Evolutionary conservation across 371 early-diverging fungal species (phyloP).

Genomic region (Saksenaea oblongispora): DNA sequence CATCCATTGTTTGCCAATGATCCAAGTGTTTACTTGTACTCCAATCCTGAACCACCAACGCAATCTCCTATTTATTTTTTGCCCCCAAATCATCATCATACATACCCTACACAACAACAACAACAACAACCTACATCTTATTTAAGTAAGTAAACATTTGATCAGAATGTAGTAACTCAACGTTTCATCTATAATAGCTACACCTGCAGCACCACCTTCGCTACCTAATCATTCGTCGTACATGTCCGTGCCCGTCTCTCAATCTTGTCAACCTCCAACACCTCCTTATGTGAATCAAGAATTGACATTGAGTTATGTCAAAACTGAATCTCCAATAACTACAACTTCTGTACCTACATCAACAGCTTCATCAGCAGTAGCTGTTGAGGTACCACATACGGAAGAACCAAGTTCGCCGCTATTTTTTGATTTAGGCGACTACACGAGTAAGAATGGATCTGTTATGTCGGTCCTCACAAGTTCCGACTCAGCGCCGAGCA

Average conservation of each 20-base stretch:
- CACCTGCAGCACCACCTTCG: not conserved
- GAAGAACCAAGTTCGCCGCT: conserved; percentile 2
- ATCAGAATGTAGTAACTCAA: too few species aligned
- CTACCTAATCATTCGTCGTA: not conserved
- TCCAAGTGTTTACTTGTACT: conserved; percentile 49
- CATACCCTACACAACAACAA: not conserved
- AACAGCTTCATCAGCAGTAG: not conserved
- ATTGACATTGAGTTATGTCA: not conserved
- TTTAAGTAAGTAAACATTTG: too few species aligned
- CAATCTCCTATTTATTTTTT: not conserved
- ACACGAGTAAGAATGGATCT: conserved; percentile 3
- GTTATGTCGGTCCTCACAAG: conserved; percentile 2
- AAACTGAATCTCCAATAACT: not conserved
- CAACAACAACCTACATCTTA: not conserved
- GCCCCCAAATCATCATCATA: not conserved
- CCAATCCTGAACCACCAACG: conserved; percentile 14
- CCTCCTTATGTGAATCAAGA: too few species aligned
- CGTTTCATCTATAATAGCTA: too few species aligned
- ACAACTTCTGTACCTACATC: not conserved
- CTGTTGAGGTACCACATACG: not conserved
- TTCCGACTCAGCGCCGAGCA: conserved; percentile 4
- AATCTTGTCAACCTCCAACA: not conserved
- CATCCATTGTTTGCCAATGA: conserved; percentile 79
- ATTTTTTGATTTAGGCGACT: conserved; percentile 2
- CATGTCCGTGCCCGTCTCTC: not conserved